Evolutionary conservation across 371 early-diverging fungal genomes (phyloP), one percentile per base, ranked within the genome.

Genomic region (Mucor ambiguus): DNA sequence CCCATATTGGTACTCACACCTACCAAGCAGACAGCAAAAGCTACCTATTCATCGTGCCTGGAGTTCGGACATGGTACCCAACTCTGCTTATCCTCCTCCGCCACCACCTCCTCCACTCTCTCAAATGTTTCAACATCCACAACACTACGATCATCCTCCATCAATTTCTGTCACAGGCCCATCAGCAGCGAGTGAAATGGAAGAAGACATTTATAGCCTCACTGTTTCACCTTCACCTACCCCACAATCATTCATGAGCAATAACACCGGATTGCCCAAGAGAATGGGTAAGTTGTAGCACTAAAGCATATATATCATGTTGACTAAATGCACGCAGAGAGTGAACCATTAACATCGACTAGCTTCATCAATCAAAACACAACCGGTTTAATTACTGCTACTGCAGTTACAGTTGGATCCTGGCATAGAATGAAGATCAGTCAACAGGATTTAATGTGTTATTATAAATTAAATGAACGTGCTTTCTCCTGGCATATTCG

Each of bases 371-470:
- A 28, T 52, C 52, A 52, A 52, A 60, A 46, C 26, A 37, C 30
- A 24, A 38, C 41, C 4, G 72, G 67, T 29, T 44, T 55, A 7
- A 72, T 72, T 35, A 81, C 78, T 66, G 87, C 79, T 20, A 85
- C 87, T 49, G 83, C 90, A 12, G 68, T 92, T 20, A 80, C 85
- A 0, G 85, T 93, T 29, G 92, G 92, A 35, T 84, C 86, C 12
- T 93, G 94, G 94, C 90, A 92, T 61, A 84, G 94, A 30, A 87
- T 91, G 80, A 83, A 82, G 38, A 85, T 86, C 68, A 80, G 81
- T 24, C 67, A 61, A 9, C 75, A 76, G 24, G 90, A 90, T 68
- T 72, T 93, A 60, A 70, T 85, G 43, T 89, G 89, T 68, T 77
- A 81, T 41, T 89, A 87, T 72, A 71, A 83, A 30, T 67, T 83